Evolutionary conservation across 129 eudicot genomes (phyloP), one percentile per base, ranked within the genome.

Genomic region (Centaurea solstitialis): DNA sequence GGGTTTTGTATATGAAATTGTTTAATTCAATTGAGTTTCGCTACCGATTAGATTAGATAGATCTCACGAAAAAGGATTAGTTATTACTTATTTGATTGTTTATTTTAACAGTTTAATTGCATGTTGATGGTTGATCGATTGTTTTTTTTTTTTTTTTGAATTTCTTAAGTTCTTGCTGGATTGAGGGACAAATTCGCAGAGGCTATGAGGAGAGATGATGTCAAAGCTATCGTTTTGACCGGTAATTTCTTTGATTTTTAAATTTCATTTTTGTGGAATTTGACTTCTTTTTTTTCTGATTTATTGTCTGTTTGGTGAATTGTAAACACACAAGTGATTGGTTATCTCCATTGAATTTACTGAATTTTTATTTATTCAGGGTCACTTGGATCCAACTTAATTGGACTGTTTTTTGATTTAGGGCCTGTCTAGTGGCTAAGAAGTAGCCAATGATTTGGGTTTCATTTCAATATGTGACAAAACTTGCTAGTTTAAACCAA

Each of bases 131-230:
- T 73, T 85, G 68, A 24, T 18, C 21, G 26, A 64, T 12, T 80
- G 75, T 70, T 20, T 59, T 71, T 28, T 13, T 13, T 57, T 68
- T 66, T 38, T 45, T 37, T n/a, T 21, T 38, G 6, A 67, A 3
- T 4, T 3, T 0, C 13, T 38, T 4, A 79, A 95, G 99, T 95
- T 86, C 78, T 92, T 61, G 92, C 82, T 65, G 99, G 98, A 57
- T 72, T 95, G 70, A 87, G 79, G 90, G 93, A 87, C 88, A 89
- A 88, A 74, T 87, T 86, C 50, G 75, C 81, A 5, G 98, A 92
- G 86, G 99, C 98, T 72, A 81, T 80, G 89, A 84, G 86, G 61
- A 93, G 98, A 80, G 88, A 95, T 65, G 99, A 95, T 82, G 98
- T 95, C 4, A 91, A 91, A 77, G 99, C 99, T 57, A 70, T 93